Base-by-base conservation (phyloP, 2,329 filamentous ascomycete species). In the Exophiala bonariae region DNA sequence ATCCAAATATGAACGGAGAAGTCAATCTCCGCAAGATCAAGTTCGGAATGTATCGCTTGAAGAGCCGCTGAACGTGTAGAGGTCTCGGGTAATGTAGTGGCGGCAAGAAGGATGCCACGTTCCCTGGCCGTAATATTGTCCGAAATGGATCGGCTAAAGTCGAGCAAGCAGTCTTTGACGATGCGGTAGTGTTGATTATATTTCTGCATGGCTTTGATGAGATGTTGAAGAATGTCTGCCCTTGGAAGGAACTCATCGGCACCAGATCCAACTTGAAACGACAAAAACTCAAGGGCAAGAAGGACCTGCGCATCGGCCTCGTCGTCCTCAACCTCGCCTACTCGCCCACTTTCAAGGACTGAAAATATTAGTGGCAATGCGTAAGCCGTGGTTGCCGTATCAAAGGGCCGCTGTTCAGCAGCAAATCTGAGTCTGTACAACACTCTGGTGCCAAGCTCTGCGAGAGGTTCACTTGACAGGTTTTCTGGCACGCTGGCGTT, bases 181-280 rank as follows among this genome's bases (percentile, higher is more conserved):
- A 91, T 75, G 69, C 96, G 96, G 74, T 96, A 96, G 68, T 99
- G 93, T 62, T 95, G 90, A 35, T 83, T 86, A 66, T 95, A 96
- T 50, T 73, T 80, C 64, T 95, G 88, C 87, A 99, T 95, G 1
- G 90, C 86, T 35, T 75, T 76, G 47, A 96, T 84, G 30, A 99
- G 74, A 3, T 80, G 76, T 2, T 80, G 74, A 3, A 97, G 68
- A 30, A 96, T 76, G 49, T 90, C 81, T 41, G 80, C 77, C 7
- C 93, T 83, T 22, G 92, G 90, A 19, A 96, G 78, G 23, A 83
- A 80, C 41, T 80, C 75, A 59, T 96, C 87, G 22, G 81, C 77
- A 72, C 85, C 95, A 20, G 85, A 80, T 61, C 86, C 83, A 1
- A 91, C 91, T 65, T 99, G 93, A 69, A 92, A 95, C 1, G 89